Percentiles rank a stretch among this genome's conserved stretches.
These are phyloP conservation scores for Trametes pubescens DNA, from an alignment of 1,284 basidiomycete species.

Conservation along the genomic window DNA sequence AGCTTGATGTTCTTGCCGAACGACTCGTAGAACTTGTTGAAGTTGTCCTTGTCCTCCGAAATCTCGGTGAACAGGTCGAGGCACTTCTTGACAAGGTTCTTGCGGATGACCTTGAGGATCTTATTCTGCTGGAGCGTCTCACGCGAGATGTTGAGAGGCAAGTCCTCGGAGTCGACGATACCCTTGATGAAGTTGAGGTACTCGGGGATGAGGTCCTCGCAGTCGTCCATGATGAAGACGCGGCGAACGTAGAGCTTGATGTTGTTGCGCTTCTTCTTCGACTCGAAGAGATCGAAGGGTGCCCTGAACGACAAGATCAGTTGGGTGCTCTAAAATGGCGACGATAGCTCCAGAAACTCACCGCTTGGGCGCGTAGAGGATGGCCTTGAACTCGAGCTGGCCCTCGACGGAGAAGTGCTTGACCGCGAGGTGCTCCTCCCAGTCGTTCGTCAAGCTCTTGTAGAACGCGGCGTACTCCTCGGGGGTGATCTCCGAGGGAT, in stretches of 20 bases:
- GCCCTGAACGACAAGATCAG: slow-evolving; percentile 62
- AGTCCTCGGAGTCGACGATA: slow-evolving; percentile 99
- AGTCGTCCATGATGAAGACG: slow-evolving; percentile 99
- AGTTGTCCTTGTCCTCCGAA: slow-evolving; percentile 99
- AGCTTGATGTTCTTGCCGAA: slow-evolving; percentile 99
- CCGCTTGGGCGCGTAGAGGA: slow-evolving; percentile 97
- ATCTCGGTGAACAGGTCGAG: slow-evolving; percentile 97
- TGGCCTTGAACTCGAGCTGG: slow-evolving; percentile 99
- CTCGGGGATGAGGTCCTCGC: slow-evolving; percentile 99
- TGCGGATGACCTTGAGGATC: slow-evolving; percentile 99
- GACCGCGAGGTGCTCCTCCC: slow-evolving; percentile 99
- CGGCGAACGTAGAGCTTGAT: slow-evolving; percentile 99
- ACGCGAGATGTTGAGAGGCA: slow-evolving; percentile 99
- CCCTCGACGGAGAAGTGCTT: slow-evolving; percentile 99
- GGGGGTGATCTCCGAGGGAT: slow-evolving; percentile 90
- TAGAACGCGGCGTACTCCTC: slow-evolving; percentile 99
- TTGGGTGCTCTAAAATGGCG: background rate
- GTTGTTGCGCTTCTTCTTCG: slow-evolving; percentile 99
- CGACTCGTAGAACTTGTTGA: slow-evolving; percentile 95
- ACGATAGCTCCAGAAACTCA: slow-evolving; percentile 46
- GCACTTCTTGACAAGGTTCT: slow-evolving; percentile 99
- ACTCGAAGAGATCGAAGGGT: slow-evolving; percentile 99
- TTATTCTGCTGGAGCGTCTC: slow-evolving; percentile 99
- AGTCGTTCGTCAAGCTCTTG: slow-evolving; percentile 99
- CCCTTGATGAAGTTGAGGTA: slow-evolving; percentile 99